Evolutionary conservation across 805 yeast genomes (phyloP).

Genomic region (Maudiozyma barnettii): DNA sequence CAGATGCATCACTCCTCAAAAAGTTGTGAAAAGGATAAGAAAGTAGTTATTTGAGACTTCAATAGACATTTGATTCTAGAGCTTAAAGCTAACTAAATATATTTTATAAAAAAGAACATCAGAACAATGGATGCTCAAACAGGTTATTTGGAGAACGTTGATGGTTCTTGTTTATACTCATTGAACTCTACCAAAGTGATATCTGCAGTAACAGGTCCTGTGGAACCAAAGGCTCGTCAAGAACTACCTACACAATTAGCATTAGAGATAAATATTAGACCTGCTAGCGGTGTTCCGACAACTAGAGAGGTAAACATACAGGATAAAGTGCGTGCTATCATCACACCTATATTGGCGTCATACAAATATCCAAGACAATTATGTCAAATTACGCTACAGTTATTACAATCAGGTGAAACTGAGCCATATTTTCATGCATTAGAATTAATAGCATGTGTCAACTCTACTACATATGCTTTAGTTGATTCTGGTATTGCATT

Average conservation of each 20-base stretch:
- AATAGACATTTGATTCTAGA: no score
- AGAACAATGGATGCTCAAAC: constrained; percentile 9
- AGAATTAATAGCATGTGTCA: constrained; percentile 61
- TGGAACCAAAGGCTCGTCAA: constrained; percentile 73
- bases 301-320: constrained; percentile 71
- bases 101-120: no score
- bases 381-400: constrained; percentile 59
- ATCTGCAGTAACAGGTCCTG: constrained; percentile 82
- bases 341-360: constrained; percentile 51
- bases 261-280: constrained; percentile 69
- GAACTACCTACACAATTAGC: constrained; percentile 74
- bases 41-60: no score
- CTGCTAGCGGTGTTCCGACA: constrained; percentile 64
- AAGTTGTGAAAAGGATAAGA: no score
- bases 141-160: constrained; percentile 47
- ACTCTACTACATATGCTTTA: constrained; percentile 65
- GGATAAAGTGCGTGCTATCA: constrained; percentile 53
- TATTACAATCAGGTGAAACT: constrained; percentile 38
- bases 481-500: constrained; percentile 73
- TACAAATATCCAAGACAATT: constrained; percentile 70
- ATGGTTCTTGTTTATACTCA: constrained; percentile 64
- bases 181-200: constrained; percentile 49
- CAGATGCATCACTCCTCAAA: no score
- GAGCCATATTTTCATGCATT: constrained; percentile 29
- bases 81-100: no score